These are phyloP conservation scores for Graphiopsis chlorocephala DNA, from an alignment of 2,329 filamentous ascomycete species.

Conservation along the genomic window DNA sequence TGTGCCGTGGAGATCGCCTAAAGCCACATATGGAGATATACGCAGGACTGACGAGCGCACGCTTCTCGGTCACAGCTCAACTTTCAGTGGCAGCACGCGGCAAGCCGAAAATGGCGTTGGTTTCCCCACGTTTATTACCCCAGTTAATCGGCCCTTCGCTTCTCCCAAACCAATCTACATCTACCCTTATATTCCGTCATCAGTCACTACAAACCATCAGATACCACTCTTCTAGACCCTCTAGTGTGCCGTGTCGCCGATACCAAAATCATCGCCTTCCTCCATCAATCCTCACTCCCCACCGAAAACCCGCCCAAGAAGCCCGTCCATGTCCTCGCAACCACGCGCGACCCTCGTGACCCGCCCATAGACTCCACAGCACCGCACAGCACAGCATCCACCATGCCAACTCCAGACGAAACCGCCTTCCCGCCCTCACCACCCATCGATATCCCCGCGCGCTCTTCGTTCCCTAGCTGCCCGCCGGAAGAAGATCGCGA, in stretches of 20 bases:
- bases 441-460: slow-evolving; percentile 21
- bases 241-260: not conserved
- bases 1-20: not conserved
- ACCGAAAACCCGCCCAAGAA: not conserved
- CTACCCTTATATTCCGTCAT: slow-evolving; percentile 14
- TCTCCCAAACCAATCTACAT: slow-evolving; percentile 4
- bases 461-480: slow-evolving; percentile 38
- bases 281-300: not conserved
- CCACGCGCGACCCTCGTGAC: slow-evolving; percentile 10
- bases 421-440: slow-evolving; percentile 18
- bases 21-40: not conserved
- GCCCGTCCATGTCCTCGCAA: not conserved
- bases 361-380: slow-evolving; percentile 6
- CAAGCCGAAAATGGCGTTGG: not conserved
- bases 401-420: slow-evolving; percentile 25
- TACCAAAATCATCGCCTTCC: not conserved
- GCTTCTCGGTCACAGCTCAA: not conserved
- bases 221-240: not conserved
- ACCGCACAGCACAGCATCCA: slow-evolving; percentile 6
- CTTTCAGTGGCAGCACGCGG: not conserved
- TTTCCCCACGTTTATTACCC: slow-evolving; percentile 11
- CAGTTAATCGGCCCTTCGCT: slow-evolving; percentile 12
- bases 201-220: not conserved
- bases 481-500: slow-evolving; percentile 41
- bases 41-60: not conserved